Conservation (phyloP, 139 green algal species). For the Closterium sp. region DNA sequence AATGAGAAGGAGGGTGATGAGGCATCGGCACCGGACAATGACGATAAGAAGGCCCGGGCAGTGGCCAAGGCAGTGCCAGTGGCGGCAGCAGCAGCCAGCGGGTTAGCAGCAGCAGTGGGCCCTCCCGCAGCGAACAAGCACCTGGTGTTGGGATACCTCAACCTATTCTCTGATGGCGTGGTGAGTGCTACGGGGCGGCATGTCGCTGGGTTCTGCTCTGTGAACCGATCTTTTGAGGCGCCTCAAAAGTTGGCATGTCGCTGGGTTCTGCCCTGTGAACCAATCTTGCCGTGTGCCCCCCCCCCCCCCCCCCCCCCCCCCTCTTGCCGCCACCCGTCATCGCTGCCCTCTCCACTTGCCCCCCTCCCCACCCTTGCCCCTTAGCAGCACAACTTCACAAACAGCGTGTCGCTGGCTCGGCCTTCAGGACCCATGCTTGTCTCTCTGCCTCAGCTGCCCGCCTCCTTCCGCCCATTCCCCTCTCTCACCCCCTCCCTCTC, state of each 20-base stretch:
- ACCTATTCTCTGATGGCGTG: conserved; percentile 55
- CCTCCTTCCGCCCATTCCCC: no score
- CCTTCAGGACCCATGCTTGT: conserved; percentile 14
- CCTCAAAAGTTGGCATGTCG: no score
- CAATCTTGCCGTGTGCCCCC: no score
- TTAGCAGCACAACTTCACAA: conserved; percentile 54
- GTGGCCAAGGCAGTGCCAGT: not conserved
- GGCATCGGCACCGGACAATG: not conserved
- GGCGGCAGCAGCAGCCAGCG: not conserved
- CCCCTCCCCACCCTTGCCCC: no score
- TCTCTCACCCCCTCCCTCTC: no score
- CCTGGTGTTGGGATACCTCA: conserved; percentile 46
- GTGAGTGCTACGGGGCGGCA: no score
- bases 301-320: not conserved
- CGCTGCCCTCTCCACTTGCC: no score
- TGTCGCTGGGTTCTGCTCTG: no score
- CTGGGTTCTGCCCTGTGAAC: no score
- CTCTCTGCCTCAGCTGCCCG: no score
- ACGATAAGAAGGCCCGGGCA: not conserved
- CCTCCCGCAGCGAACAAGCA: not conserved
- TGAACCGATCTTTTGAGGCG: no score
- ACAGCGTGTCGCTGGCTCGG: conserved; percentile 51
- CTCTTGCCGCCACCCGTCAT: no score
- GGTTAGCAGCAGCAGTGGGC: not conserved
- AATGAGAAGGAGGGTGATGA: conserved; percentile 2